These are phyloP conservation scores for Phialophora verrucosa DNA, from an alignment of 2,329 filamentous ascomycete species.

Conservation along the genomic window DNA sequence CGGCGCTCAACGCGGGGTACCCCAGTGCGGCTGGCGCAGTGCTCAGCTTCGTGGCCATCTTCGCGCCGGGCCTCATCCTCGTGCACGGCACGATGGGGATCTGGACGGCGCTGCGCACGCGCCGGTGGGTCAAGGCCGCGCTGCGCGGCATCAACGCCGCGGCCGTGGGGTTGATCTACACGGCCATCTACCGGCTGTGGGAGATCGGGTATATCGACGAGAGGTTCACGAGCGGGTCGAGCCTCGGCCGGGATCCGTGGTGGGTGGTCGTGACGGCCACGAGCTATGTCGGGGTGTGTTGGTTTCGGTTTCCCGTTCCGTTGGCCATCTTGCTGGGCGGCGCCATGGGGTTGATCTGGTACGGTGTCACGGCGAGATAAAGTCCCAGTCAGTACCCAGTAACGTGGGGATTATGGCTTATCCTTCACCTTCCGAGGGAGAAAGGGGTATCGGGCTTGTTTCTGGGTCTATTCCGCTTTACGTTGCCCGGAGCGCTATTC, in stretches of 20 bases:
- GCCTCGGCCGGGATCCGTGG: conserved; percentile 65
- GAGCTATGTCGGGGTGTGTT: conserved; percentile 55
- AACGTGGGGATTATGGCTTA: too few species aligned
- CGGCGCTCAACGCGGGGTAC: conserved; percentile 45
- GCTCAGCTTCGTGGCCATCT: conserved; percentile 56
- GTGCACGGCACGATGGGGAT: conserved; percentile 39
- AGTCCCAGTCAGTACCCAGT: background rate
- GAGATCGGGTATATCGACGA: conserved; percentile 65
- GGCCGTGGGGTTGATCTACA: conserved; percentile 68
- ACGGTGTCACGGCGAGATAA: conserved; percentile 44
- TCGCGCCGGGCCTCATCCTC: conserved; percentile 46
- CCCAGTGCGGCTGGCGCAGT: conserved; percentile 55
- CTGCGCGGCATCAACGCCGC: conserved; percentile 65
- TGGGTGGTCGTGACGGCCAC: conserved; percentile 66
- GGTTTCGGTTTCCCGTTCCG: conserved; percentile 54
- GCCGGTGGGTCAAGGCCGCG: conserved; percentile 55
- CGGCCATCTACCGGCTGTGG: conserved; percentile 68
- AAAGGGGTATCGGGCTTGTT: too few species aligned
- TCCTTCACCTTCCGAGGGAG: too few species aligned
- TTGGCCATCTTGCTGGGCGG: conserved; percentile 55
- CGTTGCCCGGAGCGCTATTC: background rate
- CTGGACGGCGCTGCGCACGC: conserved; percentile 59
- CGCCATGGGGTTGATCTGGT: conserved; percentile 55
- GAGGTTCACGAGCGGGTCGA: conserved; percentile 56
- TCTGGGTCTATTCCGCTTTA: background rate